Percentiles rank a stretch among this genome's conserved stretches.
phyloP scores from a whole-genome alignment of 2,329 filamentous ascomycete genomes.

The Diaporthe humulicola region DNA sequence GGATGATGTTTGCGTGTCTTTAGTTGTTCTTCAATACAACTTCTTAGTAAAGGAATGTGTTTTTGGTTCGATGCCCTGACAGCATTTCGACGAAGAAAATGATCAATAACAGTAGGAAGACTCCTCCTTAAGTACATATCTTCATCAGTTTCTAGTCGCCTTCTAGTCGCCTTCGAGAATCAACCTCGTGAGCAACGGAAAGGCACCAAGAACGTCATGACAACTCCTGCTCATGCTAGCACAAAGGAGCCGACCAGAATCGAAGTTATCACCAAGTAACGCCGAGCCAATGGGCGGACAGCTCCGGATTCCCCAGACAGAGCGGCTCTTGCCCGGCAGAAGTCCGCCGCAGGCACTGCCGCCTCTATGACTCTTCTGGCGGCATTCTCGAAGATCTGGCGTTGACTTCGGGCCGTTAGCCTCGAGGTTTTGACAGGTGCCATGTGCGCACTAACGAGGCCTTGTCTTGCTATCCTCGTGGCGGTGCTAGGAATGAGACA shows the following conservation, averaged over 20 bases:
- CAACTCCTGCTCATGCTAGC: not conserved
- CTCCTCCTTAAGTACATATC: not conserved
- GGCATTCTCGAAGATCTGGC: not conserved
- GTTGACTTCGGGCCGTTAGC: not conserved
- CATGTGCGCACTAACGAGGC: not conserved
- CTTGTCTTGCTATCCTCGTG: not conserved
- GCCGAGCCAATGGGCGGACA: not conserved
- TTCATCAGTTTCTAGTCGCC: not conserved
- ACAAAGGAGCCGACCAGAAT: too few relatives aligned
- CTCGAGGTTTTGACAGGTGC: conserved; percentile 4
- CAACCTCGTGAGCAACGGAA: not conserved
- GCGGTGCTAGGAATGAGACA: not conserved
- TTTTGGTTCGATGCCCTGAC: not conserved
- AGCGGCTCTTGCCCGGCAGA: not conserved
- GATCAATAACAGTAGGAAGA: not conserved
- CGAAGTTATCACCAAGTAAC: conserved; percentile 1
- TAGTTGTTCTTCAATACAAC: not conserved
- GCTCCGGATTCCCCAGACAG: not conserved
- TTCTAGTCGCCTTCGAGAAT: not conserved
- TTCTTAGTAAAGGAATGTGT: not conserved
- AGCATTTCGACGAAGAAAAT: not conserved
- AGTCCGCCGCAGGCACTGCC: not conserved
- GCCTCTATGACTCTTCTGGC: not conserved
- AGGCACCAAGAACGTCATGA: not conserved
- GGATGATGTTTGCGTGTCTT: not conserved